These are phyloP conservation scores for Urochloa ruziziensis DNA, from an alignment of 176 grass and related monocot species.

Conservation along the genomic window DNA sequence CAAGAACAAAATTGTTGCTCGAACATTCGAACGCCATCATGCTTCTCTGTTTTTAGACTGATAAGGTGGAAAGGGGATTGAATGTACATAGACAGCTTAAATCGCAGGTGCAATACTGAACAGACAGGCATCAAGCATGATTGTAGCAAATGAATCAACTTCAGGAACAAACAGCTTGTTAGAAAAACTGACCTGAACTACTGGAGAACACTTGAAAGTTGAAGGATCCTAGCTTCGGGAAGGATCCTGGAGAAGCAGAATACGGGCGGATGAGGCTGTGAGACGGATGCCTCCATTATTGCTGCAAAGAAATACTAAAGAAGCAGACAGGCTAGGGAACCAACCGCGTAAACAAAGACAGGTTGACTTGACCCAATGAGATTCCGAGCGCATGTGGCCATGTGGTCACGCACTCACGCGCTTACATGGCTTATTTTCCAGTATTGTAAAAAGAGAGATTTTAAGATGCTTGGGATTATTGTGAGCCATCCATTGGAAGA, in stretches of 20 bases:
- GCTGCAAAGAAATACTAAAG: not conserved
- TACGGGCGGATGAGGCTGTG: not conserved
- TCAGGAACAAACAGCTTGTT: not conserved
- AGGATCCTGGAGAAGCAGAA: not conserved
- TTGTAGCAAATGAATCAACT: not conserved
- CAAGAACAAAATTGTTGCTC: too few species aligned
- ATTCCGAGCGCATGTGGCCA: too few species aligned
- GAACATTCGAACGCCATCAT: too few species aligned
- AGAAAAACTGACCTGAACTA: constrained; percentile 5
- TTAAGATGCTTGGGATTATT: too few species aligned
- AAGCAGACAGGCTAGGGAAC: not conserved
- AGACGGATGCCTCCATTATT: constrained; percentile 4
- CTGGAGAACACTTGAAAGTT: constrained; percentile 16
- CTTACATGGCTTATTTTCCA: too few species aligned
- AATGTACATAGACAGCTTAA: not conserved
- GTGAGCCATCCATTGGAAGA: too few species aligned
- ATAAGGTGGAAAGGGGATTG: too few species aligned
- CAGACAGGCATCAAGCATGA: not conserved
- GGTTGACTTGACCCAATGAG: constrained; percentile 29
- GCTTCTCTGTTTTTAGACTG: too few species aligned
- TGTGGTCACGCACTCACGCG: not conserved
- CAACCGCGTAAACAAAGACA: not conserved
- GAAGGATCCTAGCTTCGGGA: not conserved
- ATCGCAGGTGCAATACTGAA: not conserved
- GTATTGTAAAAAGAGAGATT: too few species aligned